A percentile compares a stretch with the other conserved stretches of the same genome.
Conservation (phyloP, 176 grass and related monocot genomes). For the Aechmea fasciata region DNA sequence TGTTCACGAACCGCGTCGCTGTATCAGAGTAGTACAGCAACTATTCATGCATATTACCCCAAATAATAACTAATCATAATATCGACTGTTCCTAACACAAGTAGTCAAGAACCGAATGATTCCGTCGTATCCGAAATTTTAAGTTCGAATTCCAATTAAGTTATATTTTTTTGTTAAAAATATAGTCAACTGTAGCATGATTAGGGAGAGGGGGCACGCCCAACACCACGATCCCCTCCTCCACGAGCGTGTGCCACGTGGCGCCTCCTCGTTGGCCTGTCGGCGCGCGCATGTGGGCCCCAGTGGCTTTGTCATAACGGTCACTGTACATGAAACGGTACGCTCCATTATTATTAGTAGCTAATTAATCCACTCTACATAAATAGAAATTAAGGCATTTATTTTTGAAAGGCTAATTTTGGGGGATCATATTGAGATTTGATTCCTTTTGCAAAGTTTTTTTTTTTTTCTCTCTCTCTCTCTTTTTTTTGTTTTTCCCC, state of each 20-base stretch:
- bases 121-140: no score
- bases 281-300: not conserved
- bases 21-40: no score
- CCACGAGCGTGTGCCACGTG: not conserved
- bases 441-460: not conserved
- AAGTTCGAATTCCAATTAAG: no score
- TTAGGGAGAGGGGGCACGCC: not conserved
- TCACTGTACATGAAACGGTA: not conserved
- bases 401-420: no score
- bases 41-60: no score
- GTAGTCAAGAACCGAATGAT: no score
- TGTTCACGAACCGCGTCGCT: no score
- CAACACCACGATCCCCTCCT: not conserved
- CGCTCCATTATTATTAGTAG: conserved; percentile 12
- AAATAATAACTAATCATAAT: no score
- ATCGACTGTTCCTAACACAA: no score
- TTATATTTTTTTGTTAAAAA: no score
- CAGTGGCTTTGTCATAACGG: not conserved
- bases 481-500: not conserved
- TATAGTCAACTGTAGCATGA: no score
- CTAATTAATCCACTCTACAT: conserved; percentile 2
- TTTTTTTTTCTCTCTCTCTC: not conserved
- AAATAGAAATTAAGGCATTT: not conserved
- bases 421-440: no score
- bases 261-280: not conserved